Base-by-base conservation (phyloP, 306 rosid species). In the Chamaecrista fasciculata region DNA sequence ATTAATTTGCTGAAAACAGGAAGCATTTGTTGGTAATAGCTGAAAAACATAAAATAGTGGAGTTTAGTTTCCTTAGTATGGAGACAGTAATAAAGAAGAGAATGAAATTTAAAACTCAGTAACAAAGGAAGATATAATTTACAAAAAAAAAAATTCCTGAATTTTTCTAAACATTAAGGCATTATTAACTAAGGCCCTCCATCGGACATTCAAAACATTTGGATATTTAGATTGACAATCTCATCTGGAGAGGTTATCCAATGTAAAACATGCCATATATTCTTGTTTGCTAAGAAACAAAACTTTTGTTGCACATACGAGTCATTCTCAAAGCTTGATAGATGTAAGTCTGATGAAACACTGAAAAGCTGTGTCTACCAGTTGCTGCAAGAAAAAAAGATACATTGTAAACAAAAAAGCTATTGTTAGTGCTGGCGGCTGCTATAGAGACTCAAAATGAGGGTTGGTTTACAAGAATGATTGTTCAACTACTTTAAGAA, bases 291-390 rank as follows among this genome's bases (percentile, higher is more conserved):
- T 25, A 74, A 25, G 72, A 56, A 66, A 64, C 37, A 42, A 43
- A 49, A 63, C 52, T 34, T 62, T 44, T 11, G 36, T 59, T 39
- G 34, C 74, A 60, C 49, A 62, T 77, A 77, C 12, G 79, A 68
- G 42, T 69, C 39, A 23, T 79, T 85, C 84, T 93, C 98, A 25
- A 88, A 82, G 83, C 82, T 88, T 65, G 96, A 83, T 65, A 93
- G 64, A 66, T 85, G 96, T 76, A 87, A 69, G 76, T 93, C 96
- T 37, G 97, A 85, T 28, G 90, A 82, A 81, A 82, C 94, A 14
- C 81, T 77, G 80, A 94, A 94, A 72, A 90, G 80, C 68, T 18
- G 98, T 90, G 75, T 90, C 97, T 70, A 88, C 94, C 58, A 94
- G 81, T 37, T 74, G 86, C 98, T 94, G 91, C 79, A n/a, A n/a